A percentile compares a stretch with the other conserved stretches of the same genome.
Evolutionary conservation across 495 filamentous ascomycete genomes (phyloP).

Genomic region (Entonaema liquescens): DNA sequence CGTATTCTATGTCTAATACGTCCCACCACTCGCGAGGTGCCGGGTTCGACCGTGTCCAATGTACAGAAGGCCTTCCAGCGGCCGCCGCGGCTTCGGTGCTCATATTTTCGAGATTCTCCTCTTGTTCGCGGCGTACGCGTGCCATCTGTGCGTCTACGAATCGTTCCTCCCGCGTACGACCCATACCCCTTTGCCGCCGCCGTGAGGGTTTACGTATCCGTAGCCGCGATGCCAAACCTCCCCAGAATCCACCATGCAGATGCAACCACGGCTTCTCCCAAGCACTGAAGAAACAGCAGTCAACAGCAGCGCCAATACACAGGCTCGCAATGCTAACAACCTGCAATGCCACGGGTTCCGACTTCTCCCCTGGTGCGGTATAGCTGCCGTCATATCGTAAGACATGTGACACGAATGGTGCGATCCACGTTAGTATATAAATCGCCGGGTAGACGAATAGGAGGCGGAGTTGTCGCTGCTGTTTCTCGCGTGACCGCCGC

Average conservation of each 20-base stretch:
- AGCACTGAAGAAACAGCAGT: constrained; percentile 70
- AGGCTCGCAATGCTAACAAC: constrained; percentile 64
- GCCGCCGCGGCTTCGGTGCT: constrained; percentile 17
- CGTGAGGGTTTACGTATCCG: constrained; percentile 20
- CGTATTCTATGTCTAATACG: constrained; percentile 45
- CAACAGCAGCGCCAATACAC: constrained; percentile 68
- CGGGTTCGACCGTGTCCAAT: constrained; percentile 2
- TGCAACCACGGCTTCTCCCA: constrained; percentile 76
- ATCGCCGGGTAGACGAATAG: constrained; percentile 76
- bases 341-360: constrained; percentile 59
- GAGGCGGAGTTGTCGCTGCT: constrained; percentile 71
- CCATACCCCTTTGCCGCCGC: constrained; percentile 34
- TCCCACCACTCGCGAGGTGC: constrained; percentile 51
- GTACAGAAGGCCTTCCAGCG: constrained; percentile 30
- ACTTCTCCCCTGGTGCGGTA: constrained; percentile 3
- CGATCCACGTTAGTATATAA: constrained; percentile 76
- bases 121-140: constrained; percentile 52
- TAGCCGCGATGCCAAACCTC: constrained; percentile 35
- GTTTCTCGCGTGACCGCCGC: constrained; percentile 58
- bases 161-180: constrained; percentile 57
- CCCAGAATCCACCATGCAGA: constrained; percentile 59
- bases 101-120: constrained; percentile 48
- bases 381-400: constrained; percentile 65
- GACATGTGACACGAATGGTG: constrained; percentile 72
- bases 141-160: constrained; percentile 55